A percentile compares a stretch with the other conserved stretches of the same genome.
Evolutionary conservation across 495 filamentous ascomycete species (phyloP).

Genomic region (Letharia lupina): DNA sequence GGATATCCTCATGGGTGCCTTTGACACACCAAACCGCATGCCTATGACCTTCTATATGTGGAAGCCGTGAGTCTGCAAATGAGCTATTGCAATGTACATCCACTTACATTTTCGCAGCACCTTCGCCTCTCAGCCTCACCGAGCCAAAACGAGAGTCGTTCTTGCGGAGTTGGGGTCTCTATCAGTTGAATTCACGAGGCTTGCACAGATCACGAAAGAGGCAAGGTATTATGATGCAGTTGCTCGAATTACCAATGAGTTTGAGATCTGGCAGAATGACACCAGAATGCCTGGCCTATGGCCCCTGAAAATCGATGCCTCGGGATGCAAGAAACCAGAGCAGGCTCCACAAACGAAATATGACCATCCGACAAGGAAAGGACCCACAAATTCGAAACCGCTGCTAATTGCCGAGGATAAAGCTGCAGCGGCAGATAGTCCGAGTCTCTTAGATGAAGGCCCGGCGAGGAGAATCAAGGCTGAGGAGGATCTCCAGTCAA

Average conservation of each 20-base stretch:
- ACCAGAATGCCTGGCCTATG: conserved; percentile 79
- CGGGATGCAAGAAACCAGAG: conserved; percentile 47
- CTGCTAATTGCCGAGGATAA: not conserved
- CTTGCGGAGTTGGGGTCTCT: conserved; percentile 85
- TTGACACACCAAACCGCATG: conserved; percentile 97
- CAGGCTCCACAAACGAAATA: conserved; percentile 11
- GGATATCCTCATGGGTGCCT: conserved; percentile 81
- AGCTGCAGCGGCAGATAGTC: not conserved
- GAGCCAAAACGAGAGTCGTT: conserved; percentile 52
- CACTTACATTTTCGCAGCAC: conserved; percentile 30
- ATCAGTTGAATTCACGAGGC: conserved; percentile 87
- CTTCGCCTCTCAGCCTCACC: conserved; percentile 54
- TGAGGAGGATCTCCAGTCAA: conserved; percentile 2
- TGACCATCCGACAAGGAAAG: conserved; percentile 14
- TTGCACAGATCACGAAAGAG: conserved; percentile 83
- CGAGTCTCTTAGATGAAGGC: not conserved
- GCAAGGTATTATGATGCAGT: conserved; percentile 91
- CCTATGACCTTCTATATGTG: conserved; percentile 80
- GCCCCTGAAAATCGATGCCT: conserved; percentile 72
- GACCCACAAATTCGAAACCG: conserved; percentile 1
- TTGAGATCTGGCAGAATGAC: conserved; percentile 67
- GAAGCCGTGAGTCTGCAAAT: conserved; percentile 52
- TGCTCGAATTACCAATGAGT: conserved; percentile 79
- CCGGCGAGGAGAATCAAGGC: not conserved
- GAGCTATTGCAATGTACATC: not conserved